Evolutionary conservation across 2,329 filamentous ascomycete species (phyloP).

Genomic region (Exophiala sp.): DNA sequence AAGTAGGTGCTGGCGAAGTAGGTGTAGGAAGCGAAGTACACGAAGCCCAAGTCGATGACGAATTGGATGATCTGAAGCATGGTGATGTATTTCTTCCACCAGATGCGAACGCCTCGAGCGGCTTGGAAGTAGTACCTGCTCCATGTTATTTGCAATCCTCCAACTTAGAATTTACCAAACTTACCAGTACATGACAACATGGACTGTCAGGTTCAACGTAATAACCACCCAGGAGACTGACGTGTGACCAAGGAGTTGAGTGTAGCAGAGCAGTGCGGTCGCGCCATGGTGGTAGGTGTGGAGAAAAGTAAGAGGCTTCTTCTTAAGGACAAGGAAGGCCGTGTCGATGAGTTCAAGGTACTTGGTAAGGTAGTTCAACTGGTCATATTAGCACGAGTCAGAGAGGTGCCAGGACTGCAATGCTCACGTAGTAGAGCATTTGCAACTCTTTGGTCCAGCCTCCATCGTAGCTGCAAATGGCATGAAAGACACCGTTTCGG

Average conservation of each 20-base stretch:
- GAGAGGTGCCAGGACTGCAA: background rate
- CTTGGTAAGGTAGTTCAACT: conserved; percentile 98
- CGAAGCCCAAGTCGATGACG: conserved; percentile 93
- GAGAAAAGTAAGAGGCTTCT: conserved; percentile 98
- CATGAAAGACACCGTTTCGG: conserved; percentile 78
- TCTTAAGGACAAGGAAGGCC: conserved; percentile 96
- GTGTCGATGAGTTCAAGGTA: conserved; percentile 95
- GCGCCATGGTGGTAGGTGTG: conserved; percentile 99
- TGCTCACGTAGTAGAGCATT: conserved; percentile 89
- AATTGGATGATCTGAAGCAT: conserved; percentile 96
- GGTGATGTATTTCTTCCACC: conserved; percentile 99
- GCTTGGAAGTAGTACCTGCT: conserved; percentile 99
- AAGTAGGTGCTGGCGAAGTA: conserved; percentile 95
- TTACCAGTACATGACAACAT: conserved; percentile 99
- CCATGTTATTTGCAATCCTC: conserved; percentile 33
- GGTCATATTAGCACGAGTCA: conserved; percentile 17
- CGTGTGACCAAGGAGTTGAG: conserved; percentile 87
- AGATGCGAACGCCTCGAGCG: conserved; percentile 88
- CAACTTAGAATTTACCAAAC: background rate
- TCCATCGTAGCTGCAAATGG: conserved; percentile 73
- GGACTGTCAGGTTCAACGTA: conserved; percentile 84
- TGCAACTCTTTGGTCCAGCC: conserved; percentile 94
- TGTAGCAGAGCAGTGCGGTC: conserved; percentile 95
- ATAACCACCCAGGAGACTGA: conserved; percentile 95
- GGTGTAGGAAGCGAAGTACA: conserved; percentile 99